Base-by-base conservation (phyloP, 2,329 filamentous ascomycete genomes). In the Alternaria sp. region DNA sequence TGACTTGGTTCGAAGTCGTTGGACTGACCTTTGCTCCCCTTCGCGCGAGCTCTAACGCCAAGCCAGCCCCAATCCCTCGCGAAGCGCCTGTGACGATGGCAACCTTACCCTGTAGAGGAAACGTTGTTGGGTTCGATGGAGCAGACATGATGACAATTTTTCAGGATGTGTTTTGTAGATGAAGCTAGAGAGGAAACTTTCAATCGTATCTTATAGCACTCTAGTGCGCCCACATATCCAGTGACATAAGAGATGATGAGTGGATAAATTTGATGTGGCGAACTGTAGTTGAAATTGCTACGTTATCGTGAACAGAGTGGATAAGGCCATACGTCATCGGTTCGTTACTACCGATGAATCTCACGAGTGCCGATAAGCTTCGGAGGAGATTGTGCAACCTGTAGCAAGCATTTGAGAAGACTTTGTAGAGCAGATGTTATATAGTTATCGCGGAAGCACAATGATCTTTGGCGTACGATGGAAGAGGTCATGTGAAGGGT, bases 21-120 rank as follows among this genome's bases (percentile, higher is more conserved):
- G 32, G 36, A 54, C 71, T 43, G 64, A 78, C 76, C 58, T 82
- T 83, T 47, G 83, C 83, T 32, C 83, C 84, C 49, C 81, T 79
- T n/a, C 74, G 75, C 13, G 83, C 84, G 11, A 86, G 72, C 56
- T 85, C 83, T 44, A 83, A 73, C 19, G 83, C 84, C 45, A 86
- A 80, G 50, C 78, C 81, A 30, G 79, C 80, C 23, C 85, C 85
- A 9, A 87, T 84, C 6, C 84, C 83, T 62, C 84, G 76, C n/a
- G 82, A 83, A 13, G 80, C 81, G 9, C 85, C 84, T 2, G 83
- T 86, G 1, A 86, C 81, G 45, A 86, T 83, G 36, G 83, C 83
- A 1, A 81, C 75, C 58, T 80, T 81, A 26, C 72, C 75, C 50
- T 73, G 40, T 25, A 79, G 58, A 68, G 75, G 59, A 4, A 69